Evolutionary conservation across 441 rosid species (phyloP), one percentile per base, ranked within the genome.

Genomic region (Erodium trifolium): DNA sequence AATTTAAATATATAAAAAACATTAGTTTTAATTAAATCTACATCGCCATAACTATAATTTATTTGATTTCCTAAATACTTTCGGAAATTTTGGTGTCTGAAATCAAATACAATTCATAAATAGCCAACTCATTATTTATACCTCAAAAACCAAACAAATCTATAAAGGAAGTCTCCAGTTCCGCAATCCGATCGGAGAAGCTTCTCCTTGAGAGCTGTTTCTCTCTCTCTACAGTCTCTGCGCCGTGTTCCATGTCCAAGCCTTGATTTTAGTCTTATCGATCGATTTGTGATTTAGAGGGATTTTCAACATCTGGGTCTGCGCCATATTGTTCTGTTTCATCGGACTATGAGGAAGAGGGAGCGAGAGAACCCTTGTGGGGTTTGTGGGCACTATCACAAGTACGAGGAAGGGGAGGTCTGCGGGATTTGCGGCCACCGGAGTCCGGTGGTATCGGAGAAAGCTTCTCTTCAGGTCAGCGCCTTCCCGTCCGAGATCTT

Each of bases 331-430:
- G 34, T 3, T 35, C 64, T 35, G 2, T 62, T 16, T 55, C 23
- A 55, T 66, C n/a, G 23, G 41, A 45, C 55, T 18, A 91, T 88
- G 99, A 89, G 96, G 89, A 93, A 93, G 86, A 83, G 99, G 76
- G 97, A 89, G 78, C 83, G 99, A 73, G 99, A 93, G 73, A 93
- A 93, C 75, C 96, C 99, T 5, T 93, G 97, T 67, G 93, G 90
- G 65, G 82, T 93, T 66, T 93, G 97, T 66, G 97, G 97, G 16
- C 97, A 93, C 81, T 91, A 91, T 75, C 97, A 93, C 87, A 91
- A 93, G 84, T 91, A 86, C 83, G 99, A 91, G 80, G 95, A 88
- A 79, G 99, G 99, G 0, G 97, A 93, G 78, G 93, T 91, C 16
- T 91, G 99, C 23, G 96, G 93, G 70, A 75, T 88, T 76, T 93